Evolutionary conservation across 2,329 filamentous ascomycete genomes (phyloP), one percentile per base, ranked within the genome.

Genomic region (Fulvia fulva): DNA sequence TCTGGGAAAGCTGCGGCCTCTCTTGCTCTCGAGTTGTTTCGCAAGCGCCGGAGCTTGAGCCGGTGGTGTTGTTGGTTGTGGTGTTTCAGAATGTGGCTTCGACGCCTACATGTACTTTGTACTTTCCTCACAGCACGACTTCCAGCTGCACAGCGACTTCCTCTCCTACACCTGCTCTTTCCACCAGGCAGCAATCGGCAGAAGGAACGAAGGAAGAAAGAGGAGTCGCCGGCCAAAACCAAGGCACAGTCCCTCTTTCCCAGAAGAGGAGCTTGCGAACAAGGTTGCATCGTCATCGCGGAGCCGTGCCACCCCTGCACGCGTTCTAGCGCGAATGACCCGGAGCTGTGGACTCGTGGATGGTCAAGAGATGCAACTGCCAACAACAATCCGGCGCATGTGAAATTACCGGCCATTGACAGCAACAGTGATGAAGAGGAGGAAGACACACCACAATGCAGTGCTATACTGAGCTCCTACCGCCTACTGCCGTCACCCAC

Each of bases 391-490:
- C 11, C 45, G 37, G 37, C 16, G 14, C 16, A 41, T 19, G 37
- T 47, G 44, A 12, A 14, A 23, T 9, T 6, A 8, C 9, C 44
- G 5, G 21, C 7, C 44, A 26, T 47, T 25, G 25, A 25, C 25
- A 26, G n/a, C n/a, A 16, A 43, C n/a, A 30, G 41, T 43, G 21
- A 37, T 43, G 49, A 46, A 25, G 55, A 43, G 34, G 45, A 57
- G 45, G 25, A 21, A 47, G 16, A 32, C 8, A 21, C 50, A 53
- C 23, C 28, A 51, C 21, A 37, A 97, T 97, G 93, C 93, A 97
- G 84, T 96, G 91, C 81, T 97, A 97, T 78, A 92, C 91, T 71
- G 94, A 99, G 82, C 82, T 99, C 74, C 87, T 91, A 74, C 89
- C 93, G 79, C 92, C 94, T 55, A 95, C 92, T 74, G 92, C 92